A percentile compares a stretch with the other conserved stretches of the same genome.
These are phyloP conservation scores for Myrmaecium sp. DNA, from an alignment of 2,329 filamentous ascomycete genomes.

Conservation along the genomic window DNA sequence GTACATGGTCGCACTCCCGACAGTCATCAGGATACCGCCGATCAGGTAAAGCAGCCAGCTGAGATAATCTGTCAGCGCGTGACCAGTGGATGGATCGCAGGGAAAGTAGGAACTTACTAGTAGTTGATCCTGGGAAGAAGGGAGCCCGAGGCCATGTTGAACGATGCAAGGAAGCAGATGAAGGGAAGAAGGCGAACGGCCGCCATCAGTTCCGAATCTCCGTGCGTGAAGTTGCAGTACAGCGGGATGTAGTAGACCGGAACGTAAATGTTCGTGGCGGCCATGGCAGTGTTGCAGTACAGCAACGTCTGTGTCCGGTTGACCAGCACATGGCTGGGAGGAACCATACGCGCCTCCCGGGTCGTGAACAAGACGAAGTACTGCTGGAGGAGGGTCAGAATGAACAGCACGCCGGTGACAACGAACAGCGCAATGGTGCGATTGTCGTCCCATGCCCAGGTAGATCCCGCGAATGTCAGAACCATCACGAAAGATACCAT, in stretches of 20 bases:
- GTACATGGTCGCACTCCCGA: constrained; percentile 3
- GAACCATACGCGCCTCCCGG: constrained; percentile 28
- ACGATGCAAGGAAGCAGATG: constrained; percentile 2
- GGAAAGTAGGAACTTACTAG: no score
- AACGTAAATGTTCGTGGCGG: constrained; percentile 12
- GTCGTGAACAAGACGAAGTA: constrained; percentile 27
- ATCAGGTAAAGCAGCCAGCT: constrained; percentile 2
- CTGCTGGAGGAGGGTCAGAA: constrained; percentile 32
- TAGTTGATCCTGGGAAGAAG: no score
- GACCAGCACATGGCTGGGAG: constrained; percentile 30
- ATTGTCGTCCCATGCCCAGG: constrained; percentile 30
- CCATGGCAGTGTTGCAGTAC: constrained; percentile 11
- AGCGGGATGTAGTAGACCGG: constrained; percentile 19
- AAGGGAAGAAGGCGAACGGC: constrained; percentile 2
- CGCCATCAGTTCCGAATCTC: constrained; percentile 1
- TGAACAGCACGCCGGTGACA: constrained; percentile 26
- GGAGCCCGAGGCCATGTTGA: no score
- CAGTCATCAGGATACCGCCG: constrained; percentile 1
- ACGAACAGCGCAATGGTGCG: constrained; percentile 31
- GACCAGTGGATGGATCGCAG: no score
- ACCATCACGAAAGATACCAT: constrained; percentile 28
- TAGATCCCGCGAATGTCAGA: constrained; percentile 32
- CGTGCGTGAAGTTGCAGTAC: constrained; percentile 3
- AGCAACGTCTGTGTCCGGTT: constrained; percentile 23
- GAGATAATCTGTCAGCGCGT: no score